Evolutionary conservation across 2,329 filamentous ascomycete species (phyloP).

Genomic region (Aspergillus texensis): DNA sequence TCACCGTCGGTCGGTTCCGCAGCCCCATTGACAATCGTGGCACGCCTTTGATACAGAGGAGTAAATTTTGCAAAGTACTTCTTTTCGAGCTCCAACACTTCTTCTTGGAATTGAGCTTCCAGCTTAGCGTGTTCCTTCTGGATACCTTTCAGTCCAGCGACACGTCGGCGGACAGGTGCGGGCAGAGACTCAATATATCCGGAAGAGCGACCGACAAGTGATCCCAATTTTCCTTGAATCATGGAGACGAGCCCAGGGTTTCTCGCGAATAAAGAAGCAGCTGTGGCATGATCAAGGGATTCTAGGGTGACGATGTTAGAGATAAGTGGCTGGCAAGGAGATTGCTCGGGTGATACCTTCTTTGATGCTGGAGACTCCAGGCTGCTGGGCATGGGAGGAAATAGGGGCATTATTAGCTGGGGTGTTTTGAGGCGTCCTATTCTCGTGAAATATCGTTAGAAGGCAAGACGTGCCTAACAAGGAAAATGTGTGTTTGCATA

Average conservation of each 20-base stretch:
- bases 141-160: constrained; percentile 93
- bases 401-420: constrained; percentile 94
- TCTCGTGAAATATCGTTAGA: constrained; percentile 34
- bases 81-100: constrained; percentile 97
- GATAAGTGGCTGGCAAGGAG: constrained; percentile 13
- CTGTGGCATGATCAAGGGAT: constrained; percentile 82
- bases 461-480: background rate
- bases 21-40: constrained; percentile 85
- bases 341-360: constrained; percentile 68
- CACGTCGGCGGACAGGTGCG: constrained; percentile 83
- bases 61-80: constrained; percentile 99
- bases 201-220: constrained; percentile 90
- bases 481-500: constrained; percentile 13
- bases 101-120: constrained; percentile 97
- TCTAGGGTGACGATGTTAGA: constrained; percentile 58
- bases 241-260: constrained; percentile 94
- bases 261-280: constrained; percentile 90
- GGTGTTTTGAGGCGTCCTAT: constrained; percentile 97
- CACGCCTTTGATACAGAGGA: constrained; percentile 92
- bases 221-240: constrained; percentile 95
- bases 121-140: constrained; percentile 99
- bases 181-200: constrained; percentile 98
- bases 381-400: constrained; percentile 95
- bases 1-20: constrained; percentile 85
- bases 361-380: constrained; percentile 90